Base-by-base conservation (phyloP, 345 rosid genomes). In the Euclidium syriacum region DNA sequence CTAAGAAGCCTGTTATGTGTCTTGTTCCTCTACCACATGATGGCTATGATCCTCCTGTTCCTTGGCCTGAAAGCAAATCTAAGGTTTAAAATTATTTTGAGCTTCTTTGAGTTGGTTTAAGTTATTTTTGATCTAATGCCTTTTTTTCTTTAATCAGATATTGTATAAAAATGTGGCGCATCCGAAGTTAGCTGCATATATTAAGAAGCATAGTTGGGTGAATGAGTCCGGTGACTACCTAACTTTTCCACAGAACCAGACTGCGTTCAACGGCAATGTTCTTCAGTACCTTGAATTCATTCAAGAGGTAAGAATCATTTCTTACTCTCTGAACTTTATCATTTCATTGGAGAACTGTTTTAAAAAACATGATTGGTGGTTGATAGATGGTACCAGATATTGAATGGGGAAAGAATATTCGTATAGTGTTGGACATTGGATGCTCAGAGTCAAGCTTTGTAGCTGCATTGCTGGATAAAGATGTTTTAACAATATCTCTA, bases 341-440 rank as follows among this genome's bases (percentile, higher is more conserved):
- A 30, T 49, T 32, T 51, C 17, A 25, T n/a, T 29, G 18, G 64
- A 49, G 56, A 60, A 46, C 58, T 42, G 53, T 40, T 71, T 70
- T n/a, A n/a, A n/a, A 48, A 47, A 66, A 48, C 71, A 78, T 73
- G 62, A 72, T 77, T 44, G 68, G 61, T 65, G 72, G 56, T 72
- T 81, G 62, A 63, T 81, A 92, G 98, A 89, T 87, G 95, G 98
- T 92, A 64, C 98, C 96, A 52, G 98, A 92, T 70, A 87, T 92
- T 60, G 95, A 89, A 80, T 92, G 98, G 98, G 98, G 98, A 53
- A 92, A 89, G 85, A 92, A 92, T 76, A 81, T 87, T 32, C 95
- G 87, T 65, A 74, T 89, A 57, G 86, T 92, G 40, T 74, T 92
- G 86, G 94, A 92, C 58, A 79, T 84, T 53, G 96, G 96, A 55